Base-by-base conservation (phyloP, 352 stramenopile genomes). In the Blastocystis sp. region DNA sequence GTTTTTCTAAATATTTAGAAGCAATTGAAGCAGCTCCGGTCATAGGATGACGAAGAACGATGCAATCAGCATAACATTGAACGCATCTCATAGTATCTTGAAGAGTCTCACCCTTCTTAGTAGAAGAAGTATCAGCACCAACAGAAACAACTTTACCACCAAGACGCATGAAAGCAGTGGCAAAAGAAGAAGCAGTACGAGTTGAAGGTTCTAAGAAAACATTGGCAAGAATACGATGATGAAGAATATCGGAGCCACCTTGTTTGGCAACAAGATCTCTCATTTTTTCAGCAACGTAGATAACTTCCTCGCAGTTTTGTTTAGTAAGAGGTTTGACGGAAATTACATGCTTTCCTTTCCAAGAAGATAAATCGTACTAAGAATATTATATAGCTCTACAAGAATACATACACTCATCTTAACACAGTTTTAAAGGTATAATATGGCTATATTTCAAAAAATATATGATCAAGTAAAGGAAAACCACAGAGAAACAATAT, bases 121-220 rank as follows among this genome's bases (percentile, higher is more conserved):
- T 83, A 48, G 83, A 92, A 11, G 83, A 95, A 32, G 84, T 77
- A 32, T 77, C 73, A 43, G 90, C 83, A 58, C 92, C 88, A 3
- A 96, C 80, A 34, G 78, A 78, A 18, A 98, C 71, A 25, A 94
- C 83, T n/a, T 75, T 77, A 1, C 89, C 91, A 19, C 91, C 89
- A 10, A 98, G 75, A 23, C 89, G 78, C 55, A 90, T 73, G 83
- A 96, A 94, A 18, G 91, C 88, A 18, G 88, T 77, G 65, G 95
- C 86, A 69, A 98, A 96, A 42, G 84, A 94, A 71, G 84, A 95
- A 62, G 79, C 88, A 21, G 89, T 98, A 44, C 91, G 78, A 24
- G 91, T 98, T 35, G 83, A 94, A 19, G 87, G 85, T 76, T 98
- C 91, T 70, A 92, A 95, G 70, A 98, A 98, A 30, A 96, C 80